Percentiles rank a stretch among this genome's conserved stretches.
Conservation (phyloP, 2,329 filamentous ascomycete species). For the Paecilomyces dactylethromorphus region DNA sequence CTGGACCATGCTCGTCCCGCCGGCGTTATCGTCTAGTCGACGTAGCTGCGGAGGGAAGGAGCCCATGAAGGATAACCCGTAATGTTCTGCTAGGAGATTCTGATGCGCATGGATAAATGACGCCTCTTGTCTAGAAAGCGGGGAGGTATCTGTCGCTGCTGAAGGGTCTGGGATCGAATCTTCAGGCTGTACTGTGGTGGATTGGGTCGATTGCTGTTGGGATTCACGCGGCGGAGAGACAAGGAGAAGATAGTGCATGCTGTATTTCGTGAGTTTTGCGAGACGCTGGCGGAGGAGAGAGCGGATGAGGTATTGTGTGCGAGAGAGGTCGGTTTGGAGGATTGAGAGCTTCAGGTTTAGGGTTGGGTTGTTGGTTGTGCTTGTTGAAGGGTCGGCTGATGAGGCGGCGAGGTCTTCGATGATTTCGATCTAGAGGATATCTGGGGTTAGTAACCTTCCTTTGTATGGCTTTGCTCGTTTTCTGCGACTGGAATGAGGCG, state of each 20-base stretch:
- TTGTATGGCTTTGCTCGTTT: neutral
- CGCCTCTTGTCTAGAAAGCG: conserved; percentile 71
- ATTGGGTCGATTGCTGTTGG: conserved; percentile 8
- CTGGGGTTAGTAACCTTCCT: neutral
- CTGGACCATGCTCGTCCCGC: conserved; percentile 89
- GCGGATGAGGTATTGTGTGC: conserved; percentile 85
- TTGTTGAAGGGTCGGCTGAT: conserved; percentile 50
- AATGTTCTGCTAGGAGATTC: conserved; percentile 75
- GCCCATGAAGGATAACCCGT: conserved; percentile 73
- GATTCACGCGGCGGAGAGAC: conserved; percentile 14
- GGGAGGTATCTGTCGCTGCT: conserved; percentile 38
- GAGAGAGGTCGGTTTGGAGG: conserved; percentile 90
- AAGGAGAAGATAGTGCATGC: conserved; percentile 44
- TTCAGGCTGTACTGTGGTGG: conserved; percentile 13
- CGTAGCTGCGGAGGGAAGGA: conserved; percentile 74
- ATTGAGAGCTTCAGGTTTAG: conserved; percentile 91
- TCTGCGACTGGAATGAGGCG: neutral
- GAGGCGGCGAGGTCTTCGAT: conserved; percentile 55
- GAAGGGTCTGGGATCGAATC: conserved; percentile 26
- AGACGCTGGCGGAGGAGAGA: conserved; percentile 78
- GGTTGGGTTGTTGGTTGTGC: conserved; percentile 78
- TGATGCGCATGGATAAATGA: conserved; percentile 82
- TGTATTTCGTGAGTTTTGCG: conserved; percentile 56
- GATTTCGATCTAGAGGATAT: conserved; percentile 50
- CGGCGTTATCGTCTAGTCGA: conserved; percentile 82